Evolutionary conservation across 345 rosid genomes (phyloP), one percentile per base, ranked within the genome.

Genomic region (Erysimum cheiranthoides): DNA sequence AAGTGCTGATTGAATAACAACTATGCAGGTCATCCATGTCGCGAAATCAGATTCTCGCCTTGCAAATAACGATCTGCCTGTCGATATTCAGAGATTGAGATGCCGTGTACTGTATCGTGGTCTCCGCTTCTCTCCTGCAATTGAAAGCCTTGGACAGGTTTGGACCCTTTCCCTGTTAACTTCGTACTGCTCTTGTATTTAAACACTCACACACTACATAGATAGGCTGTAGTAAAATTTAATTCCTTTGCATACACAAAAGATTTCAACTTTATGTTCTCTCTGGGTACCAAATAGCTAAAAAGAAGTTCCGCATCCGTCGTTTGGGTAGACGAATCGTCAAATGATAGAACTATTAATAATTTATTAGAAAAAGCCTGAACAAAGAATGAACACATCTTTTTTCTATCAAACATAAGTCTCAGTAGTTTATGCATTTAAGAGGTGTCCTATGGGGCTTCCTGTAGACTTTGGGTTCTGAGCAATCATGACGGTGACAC

Each of bases 41-140:
- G 87, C 90, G 2, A 92, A 95, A 75, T 95, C 97, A 47, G 99
- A 95, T 84, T 95, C 97, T 63, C 93, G 97, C 60, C 90, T 95
- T 64, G 96, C 96, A 64, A 95, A 92, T 84, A 95, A 85, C 71
- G 89, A 90, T 79, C 81, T 92, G 70, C 97, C 97, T 73, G 81
- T 88, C 60, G 93, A 92, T 79, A 72, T 89, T 73, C 97, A 92
- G 80, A 87, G 91, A 71, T 71, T 92, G 85, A 90, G 99, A 82
- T 95, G 99, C 27, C 99, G 99, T 59, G 86, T 89, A n/a, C 16
- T 92, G 60, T 95, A 90, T 77, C 73, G 80, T 16, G 89, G 89
- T 56, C 93, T 95, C 27, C 88, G 77, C 64, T 95, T 95, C 84
- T 88, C 97, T 70, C 81, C 88, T 47, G 68, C 88, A 6, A 90